Conservation (phyloP, 805 yeast species). For the Candida koratica region DNA sequence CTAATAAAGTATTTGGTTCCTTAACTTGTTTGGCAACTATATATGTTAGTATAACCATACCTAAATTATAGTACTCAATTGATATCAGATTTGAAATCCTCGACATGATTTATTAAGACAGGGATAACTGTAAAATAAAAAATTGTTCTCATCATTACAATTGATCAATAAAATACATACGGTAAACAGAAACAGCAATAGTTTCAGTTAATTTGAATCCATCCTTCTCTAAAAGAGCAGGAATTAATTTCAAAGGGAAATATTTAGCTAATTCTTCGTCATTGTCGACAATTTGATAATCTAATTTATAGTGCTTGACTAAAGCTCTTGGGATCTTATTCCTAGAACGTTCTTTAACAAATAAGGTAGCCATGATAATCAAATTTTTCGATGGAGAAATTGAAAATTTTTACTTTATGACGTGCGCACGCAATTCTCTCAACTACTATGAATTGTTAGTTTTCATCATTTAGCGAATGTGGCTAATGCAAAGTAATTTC, state of each 20-base stretch:
- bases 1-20: slow-evolving; percentile 46
- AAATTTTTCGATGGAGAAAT: slow-evolving; percentile 8
- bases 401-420: no score
- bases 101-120: slow-evolving; percentile 79
- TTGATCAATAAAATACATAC: slow-evolving; percentile 34
- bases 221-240: slow-evolving; percentile 66
- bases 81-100: slow-evolving; percentile 53
- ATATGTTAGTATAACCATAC: slow-evolving; percentile 16
- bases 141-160: slow-evolving; percentile 52
- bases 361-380: slow-evolving; percentile 68
- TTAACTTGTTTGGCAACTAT: slow-evolving; percentile 48
- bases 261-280: slow-evolving; percentile 38
- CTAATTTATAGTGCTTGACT: slow-evolving; percentile 57
- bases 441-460: no score
- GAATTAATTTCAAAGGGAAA: slow-evolving; percentile 65
- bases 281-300: slow-evolving; percentile 47
- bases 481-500: no score
- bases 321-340: slow-evolving; percentile 42
- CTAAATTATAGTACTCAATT: not conserved
- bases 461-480: no score
- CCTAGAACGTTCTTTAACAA: slow-evolving; percentile 36
- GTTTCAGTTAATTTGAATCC: slow-evolving; percentile 71
- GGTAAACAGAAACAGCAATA: slow-evolving; percentile 60
- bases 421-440: no score
- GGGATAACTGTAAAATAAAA: slow-evolving; percentile 71